Conservation (phyloP, 345 rosid genomes). For the Clarkia xantiana region DNA sequence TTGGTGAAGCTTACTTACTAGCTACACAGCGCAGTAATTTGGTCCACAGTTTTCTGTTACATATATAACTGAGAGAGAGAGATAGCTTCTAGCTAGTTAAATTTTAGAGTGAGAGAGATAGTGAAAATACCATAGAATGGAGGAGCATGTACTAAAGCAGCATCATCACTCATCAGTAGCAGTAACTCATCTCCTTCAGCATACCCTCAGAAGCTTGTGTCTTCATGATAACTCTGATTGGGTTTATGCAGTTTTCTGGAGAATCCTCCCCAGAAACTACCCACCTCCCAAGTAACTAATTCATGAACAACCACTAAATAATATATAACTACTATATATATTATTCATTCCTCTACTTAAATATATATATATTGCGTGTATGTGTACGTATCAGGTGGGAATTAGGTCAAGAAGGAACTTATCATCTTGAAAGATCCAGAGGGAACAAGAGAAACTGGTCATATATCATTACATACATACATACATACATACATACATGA, state of each 20-base stretch:
- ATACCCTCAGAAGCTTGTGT: slow-evolving; percentile 86
- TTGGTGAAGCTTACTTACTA: no score
- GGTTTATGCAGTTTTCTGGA: slow-evolving; percentile 99
- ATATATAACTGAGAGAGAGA: no score
- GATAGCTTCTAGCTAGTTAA: no score
- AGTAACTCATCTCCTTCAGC: slow-evolving; percentile 93
- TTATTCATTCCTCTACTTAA: neutral
- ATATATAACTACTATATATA: neutral
- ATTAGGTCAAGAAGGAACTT: slow-evolving; percentile 47
- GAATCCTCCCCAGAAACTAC: slow-evolving; percentile 95
- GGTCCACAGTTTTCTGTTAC: no score
- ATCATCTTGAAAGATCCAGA: slow-evolving; percentile 72
- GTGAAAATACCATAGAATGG: slow-evolving; percentile 27
- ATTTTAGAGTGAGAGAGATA: no score
- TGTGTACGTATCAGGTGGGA: slow-evolving; percentile 56
- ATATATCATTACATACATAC: slow-evolving; percentile 10
- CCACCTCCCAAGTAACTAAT: slow-evolving; percentile 90
- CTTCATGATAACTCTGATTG: slow-evolving; percentile 77
- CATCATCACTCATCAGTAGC: no score
- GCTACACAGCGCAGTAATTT: no score
- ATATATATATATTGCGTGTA: neutral
- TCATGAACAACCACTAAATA: neutral
- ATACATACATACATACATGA: neutral
- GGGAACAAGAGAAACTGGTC: slow-evolving; percentile 92
- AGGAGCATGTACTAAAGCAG: slow-evolving; percentile 55